Base-by-base conservation (phyloP, 106 monocot species). In the Dioscorea alata region DNA sequence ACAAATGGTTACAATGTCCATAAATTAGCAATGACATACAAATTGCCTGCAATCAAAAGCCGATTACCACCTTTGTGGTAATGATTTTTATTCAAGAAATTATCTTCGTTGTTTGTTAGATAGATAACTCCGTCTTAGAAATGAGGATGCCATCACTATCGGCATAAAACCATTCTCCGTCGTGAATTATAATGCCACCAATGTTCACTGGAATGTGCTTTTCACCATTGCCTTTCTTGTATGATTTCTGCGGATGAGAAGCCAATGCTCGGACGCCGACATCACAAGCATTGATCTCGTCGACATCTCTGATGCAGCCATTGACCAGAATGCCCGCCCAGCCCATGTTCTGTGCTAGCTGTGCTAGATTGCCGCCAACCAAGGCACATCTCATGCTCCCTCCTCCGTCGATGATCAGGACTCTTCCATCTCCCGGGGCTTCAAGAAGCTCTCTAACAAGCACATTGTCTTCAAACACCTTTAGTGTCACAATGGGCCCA, bases 401-500 rank as follows among this genome's bases (percentile, higher is more conserved):
- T 33, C 69, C 69, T 2, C 69, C 69, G 21, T 69, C 69, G 12
- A 77, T 77, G 10, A 48, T 52, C 5, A 73, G 35, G 14, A 73
- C 71, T 66, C 52, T 73, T 18, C 79, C 79, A 56, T 79, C 54
- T 9, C 79, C 79, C 51, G 60, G 42, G 6, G 73, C 48, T 32
- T 79, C 79, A 33, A 79, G 68, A 13, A 69, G 23, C 24, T 79
- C 79, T 4, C 79, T 67, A 54, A 79, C 73, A 16, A 79, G 25
- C 15, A 79, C 73, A 33, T 79, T 79, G 68, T 79, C 79, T 48
- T 79, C 79, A 25, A 73, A 73, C 56, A 79, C 79, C 67, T 74
- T 79, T 6, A 79, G 79, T 4, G 73, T 79, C 63, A 73, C 68
- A 21, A 73, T 20, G 12, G 68, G 73, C 23, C 79, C 79, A 0